Base-by-base conservation (phyloP, 1,284 basidiomycete species). In the Microbotryum lychnidis-dioicae region DNA sequence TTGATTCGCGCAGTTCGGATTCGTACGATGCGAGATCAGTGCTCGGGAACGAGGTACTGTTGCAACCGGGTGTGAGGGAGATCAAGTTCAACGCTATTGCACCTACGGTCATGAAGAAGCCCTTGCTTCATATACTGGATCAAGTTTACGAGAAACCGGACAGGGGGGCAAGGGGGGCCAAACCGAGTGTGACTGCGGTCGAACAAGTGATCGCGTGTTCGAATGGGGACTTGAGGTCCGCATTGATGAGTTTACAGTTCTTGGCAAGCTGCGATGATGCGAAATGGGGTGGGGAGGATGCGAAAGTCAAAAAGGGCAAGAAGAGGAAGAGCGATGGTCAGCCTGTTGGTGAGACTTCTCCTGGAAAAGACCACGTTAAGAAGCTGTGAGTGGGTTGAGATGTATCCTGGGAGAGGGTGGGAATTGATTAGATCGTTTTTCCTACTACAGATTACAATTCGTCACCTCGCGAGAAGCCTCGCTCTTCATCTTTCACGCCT, bases 71-170 rank as follows among this genome's bases (percentile, higher is more conserved):
- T 64, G 85, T 88, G 54, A 83, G 83, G 12, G 82, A 89, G 69
- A 85, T 96, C 56, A 68, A 90, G 44, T 97, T 97, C 77, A 91
- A 96, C 64, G 87, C 92, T 0, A 84, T 98, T 50, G 91, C 94
- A 0, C 81, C 84, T 0, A 97, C 92, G 0, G 81, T 92, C 61
- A 81, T 97, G 75, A 81, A 80, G 45, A 87, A 86, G 69, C 91
- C 89, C 0, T 79, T 98, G 0, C 83, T 86, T 65, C 75, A 79
- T 0, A 78, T 93, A 21, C 72, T 92, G 1, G 73, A 78, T 20
- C 73, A 71, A 51, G 79, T 65, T 25, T 62, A 67, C 51, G 21
- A 84, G 69, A 47, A 56, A 47, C 47, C 48, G 25, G 58, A 64
- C 58, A 64, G 29, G 60, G 66, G 29, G 18, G 69, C 62, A 46